Conservation (phyloP, 148 eudicot genomes). For the Vaccinium myrtillus region DNA sequence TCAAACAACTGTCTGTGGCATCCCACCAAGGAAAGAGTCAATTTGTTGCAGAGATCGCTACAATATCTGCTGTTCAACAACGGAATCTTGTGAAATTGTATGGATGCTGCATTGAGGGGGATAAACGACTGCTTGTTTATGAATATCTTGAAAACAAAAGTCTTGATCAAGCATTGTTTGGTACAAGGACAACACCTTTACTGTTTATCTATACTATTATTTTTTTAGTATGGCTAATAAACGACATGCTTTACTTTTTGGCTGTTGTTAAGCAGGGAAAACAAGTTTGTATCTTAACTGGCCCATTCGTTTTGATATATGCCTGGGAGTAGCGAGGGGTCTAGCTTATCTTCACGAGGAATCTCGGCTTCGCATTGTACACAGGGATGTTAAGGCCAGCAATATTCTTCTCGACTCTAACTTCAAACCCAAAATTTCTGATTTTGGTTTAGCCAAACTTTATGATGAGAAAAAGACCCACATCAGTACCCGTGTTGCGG, state of each 20-base stretch:
- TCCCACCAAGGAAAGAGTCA: conserved; percentile 83
- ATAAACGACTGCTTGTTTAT: conserved; percentile 71
- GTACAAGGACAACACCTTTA: conserved; percentile 25
- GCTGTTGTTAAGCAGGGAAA: conserved; percentile 35
- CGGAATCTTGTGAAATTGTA: conserved; percentile 82
- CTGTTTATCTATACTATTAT: background rate
- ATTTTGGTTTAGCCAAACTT: conserved; percentile 91
- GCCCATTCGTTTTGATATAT: conserved; percentile 23
- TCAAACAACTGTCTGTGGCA: conserved; percentile 80
- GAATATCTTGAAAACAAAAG: conserved; percentile 87
- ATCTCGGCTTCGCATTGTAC: conserved; percentile 73
- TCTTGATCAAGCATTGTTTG: conserved; percentile 87
- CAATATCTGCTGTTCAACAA: conserved; percentile 87
- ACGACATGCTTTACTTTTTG: background rate
- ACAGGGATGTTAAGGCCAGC: conserved; percentile 92
- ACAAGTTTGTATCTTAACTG: conserved; percentile 49
- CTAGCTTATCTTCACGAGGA: conserved; percentile 86
- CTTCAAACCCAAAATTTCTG: conserved; percentile 86
- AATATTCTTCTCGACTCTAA: conserved; percentile 81
- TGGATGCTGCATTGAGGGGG: conserved; percentile 92
- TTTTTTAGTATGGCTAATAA: background rate
- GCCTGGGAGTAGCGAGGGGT: conserved; percentile 60
- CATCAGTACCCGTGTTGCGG: conserved; percentile 91
- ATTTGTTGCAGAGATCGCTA: conserved; percentile 82
- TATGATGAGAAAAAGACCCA: conserved; percentile 90